A percentile compares a stretch with the other conserved stretches of the same genome.
Evolutionary conservation across 1,284 basidiomycete species (phyloP).

Genomic region (Entoloma clypeatum): DNA sequence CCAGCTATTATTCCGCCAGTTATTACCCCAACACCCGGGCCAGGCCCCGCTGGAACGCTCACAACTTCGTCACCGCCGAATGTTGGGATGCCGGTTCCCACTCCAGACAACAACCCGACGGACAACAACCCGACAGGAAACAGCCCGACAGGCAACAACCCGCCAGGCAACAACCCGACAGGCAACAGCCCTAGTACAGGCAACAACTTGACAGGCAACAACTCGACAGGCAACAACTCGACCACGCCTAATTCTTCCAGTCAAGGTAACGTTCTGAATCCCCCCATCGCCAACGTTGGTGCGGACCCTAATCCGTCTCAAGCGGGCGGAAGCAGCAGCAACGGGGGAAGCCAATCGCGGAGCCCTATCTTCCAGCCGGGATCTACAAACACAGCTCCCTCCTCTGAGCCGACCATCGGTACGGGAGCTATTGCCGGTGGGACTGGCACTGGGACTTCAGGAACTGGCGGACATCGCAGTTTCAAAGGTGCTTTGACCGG

Average conservation of each 20-base stretch:
- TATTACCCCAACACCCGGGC: too few relatives aligned
- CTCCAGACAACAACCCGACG: too few relatives aligned
- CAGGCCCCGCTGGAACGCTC: too few relatives aligned
- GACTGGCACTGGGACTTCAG: slow-evolving; percentile 3
- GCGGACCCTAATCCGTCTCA: not conserved
- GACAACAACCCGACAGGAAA: too few relatives aligned
- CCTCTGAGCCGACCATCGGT: slow-evolving; percentile 8
- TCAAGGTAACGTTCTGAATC: slow-evolving; percentile 1
- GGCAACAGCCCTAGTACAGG: too few relatives aligned
- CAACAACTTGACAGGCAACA: too few relatives aligned
- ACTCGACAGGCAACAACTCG: not conserved
- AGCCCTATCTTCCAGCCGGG: not conserved
- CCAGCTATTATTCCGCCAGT: slow-evolving; percentile 10
- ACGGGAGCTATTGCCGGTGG: slow-evolving; percentile 5
- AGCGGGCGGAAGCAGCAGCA: not conserved
- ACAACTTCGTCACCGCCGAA: too few relatives aligned
- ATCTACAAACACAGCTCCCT: slow-evolving; percentile 7
- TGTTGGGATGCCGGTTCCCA: too few relatives aligned
- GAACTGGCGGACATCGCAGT: slow-evolving; percentile 12
- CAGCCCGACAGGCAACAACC: too few relatives aligned
- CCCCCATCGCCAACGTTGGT: slow-evolving; percentile 7
- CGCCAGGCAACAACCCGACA: too few relatives aligned
- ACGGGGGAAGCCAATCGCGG: not conserved
- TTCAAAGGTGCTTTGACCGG: slow-evolving; percentile 30
- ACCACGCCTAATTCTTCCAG: not conserved